Conservation (phyloP, 345 rosid genomes). For the Pugionium cornutum region DNA sequence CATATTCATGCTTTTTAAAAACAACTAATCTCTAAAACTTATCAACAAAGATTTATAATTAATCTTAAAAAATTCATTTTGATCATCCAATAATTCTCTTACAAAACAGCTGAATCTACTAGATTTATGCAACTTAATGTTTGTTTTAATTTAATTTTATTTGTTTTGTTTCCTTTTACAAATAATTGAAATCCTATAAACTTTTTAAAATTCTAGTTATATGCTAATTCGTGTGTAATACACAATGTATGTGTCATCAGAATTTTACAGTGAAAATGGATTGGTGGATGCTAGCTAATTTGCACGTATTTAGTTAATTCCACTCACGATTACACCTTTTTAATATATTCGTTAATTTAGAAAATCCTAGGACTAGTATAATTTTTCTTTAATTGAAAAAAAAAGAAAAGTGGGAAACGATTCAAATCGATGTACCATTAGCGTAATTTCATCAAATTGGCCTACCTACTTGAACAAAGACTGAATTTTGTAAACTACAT, state of each 20-base stretch:
- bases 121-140: not conserved
- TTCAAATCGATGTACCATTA: constrained; percentile 15
- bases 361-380: constrained; percentile 29
- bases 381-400: not conserved
- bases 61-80: not conserved
- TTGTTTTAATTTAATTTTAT: not conserved
- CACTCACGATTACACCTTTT: constrained; percentile 3
- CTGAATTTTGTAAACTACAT: constrained; percentile 4
- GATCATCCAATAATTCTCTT: too few relatives aligned
- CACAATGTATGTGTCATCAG: constrained; percentile 8
- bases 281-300: constrained; percentile 31
- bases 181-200: not conserved
- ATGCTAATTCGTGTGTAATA: constrained; percentile 4
- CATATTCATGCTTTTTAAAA: not conserved
- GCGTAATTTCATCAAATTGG: constrained; percentile 26
- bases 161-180: not conserved
- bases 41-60: not conserved
- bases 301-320: constrained; percentile 20
- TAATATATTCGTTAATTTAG: constrained; percentile 21
- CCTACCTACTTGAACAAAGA: constrained; percentile 18
- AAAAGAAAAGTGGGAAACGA: not conserved
- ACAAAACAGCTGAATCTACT: not conserved
- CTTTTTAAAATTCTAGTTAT: not conserved
- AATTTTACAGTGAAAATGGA: constrained; percentile 2
- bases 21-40: not conserved